Evolutionary conservation across 225 moss, liverwort and hornwort genomes (phyloP), one percentile per base, ranked within the genome.

Genomic region (Bryum argenteum): DNA sequence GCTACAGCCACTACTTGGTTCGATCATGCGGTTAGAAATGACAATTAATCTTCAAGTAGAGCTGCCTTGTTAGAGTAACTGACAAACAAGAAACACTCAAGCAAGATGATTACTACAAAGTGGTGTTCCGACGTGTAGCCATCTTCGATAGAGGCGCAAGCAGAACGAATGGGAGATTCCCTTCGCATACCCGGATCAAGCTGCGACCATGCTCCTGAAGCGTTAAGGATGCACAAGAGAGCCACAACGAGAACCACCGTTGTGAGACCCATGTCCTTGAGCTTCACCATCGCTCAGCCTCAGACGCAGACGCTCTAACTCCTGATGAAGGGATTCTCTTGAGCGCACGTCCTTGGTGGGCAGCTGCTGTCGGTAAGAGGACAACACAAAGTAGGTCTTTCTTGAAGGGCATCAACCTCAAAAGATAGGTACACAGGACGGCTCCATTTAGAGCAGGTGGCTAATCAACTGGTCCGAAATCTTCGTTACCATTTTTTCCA

Each of bases 181-280:
- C 28, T 53, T 61, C 67, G 18, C 67, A 10, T 45, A 18, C 78
- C 54, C 45, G 72, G 61, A 61, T 78, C 67, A 18, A 72, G 11
- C 23, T 38, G 24, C 54, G 72, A 67, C 47, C 61, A 45, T n/a
- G 47, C 54, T 60, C 72, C 45, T 15, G 72, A 38, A 24, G 44
- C 78, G 61, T 57, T 48, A 10, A 76, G 48, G 15, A 56, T 11
- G 48, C 48, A 63, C 38, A 38, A n/a, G 45, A 54, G 18, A 19
- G 37, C 54, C 15, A 61, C 37, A 8, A 33, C 20, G 42, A 16
- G 16, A 16, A 28, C 15, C 24, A 47, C 57, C 17, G 55, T 37
- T 37, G 38, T 16, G 47, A 59, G 28, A 17, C 42, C 17, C 66
- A 71, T 66, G 52, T 71, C 43, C 51, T 42, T 41, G 42, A 42